These are phyloP conservation scores for Yamadazyma buinensis DNA, from an alignment of 1,139 yeast genomes.

Conservation along the genomic window DNA sequence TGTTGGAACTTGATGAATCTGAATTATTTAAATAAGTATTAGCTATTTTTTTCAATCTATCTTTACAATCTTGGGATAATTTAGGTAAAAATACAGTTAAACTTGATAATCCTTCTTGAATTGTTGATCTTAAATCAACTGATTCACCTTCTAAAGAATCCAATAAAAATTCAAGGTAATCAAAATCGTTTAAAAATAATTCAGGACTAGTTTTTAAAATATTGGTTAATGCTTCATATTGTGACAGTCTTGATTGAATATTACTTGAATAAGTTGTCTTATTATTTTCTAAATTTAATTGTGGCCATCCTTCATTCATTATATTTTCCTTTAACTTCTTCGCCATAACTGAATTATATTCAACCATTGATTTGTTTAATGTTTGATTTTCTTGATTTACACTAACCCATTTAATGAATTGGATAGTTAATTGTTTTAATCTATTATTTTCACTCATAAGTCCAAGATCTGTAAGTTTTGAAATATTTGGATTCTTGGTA, in stretches of 20 bases:
- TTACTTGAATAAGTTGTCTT: slow-evolving; percentile 26
- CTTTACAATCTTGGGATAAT: slow-evolving; percentile 36
- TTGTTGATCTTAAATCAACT: slow-evolving; percentile 58
- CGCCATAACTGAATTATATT: slow-evolving; percentile 43
- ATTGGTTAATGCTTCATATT: slow-evolving; percentile 76
- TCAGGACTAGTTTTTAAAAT: slow-evolving; percentile 50
- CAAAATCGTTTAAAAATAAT: slow-evolving; percentile 42
- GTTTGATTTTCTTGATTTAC: slow-evolving; percentile 16
- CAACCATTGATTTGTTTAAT: slow-evolving; percentile 13
- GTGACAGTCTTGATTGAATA: slow-evolving; percentile 50
- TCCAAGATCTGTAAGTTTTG: slow-evolving; percentile 51
- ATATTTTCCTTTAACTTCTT: slow-evolving; percentile 49
- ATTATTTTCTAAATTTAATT: slow-evolving; percentile 22
- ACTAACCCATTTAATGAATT: slow-evolving; percentile 58
- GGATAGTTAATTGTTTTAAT: slow-evolving; percentile 50
- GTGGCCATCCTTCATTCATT: slow-evolving; percentile 60
- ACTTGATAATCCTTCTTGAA: slow-evolving; percentile 70
- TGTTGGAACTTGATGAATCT: slow-evolving; percentile 16
- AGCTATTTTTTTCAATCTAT: slow-evolving; percentile 42
- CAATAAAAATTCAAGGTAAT: slow-evolving; percentile 63
- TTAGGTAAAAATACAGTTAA: slow-evolving; percentile 47
- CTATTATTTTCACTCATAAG: slow-evolving; percentile 48
- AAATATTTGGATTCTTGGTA: slow-evolving; percentile 32
- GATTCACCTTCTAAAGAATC: slow-evolving; percentile 68
- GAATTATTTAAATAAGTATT: slow-evolving; percentile 28